Conservation (phyloP, 1,284 basidiomycete species). For the Trametes sp. region DNA sequence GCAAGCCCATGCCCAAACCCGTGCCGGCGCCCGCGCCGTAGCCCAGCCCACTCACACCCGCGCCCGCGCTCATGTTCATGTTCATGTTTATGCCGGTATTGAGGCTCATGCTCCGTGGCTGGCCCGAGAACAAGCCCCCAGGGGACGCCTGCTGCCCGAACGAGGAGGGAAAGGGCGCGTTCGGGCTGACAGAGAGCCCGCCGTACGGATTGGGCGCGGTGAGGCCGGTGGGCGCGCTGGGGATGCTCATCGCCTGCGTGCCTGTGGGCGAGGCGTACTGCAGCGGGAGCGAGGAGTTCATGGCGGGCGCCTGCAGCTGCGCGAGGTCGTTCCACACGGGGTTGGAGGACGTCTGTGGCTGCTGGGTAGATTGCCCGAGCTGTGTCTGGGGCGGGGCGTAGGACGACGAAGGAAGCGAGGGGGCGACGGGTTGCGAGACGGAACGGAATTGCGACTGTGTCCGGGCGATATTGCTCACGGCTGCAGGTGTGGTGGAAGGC, state of each 20-base stretch:
- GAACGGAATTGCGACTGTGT: slow-evolving; percentile 31
- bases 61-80: too few species aligned
- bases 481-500: slow-evolving; percentile 1
- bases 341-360: slow-evolving; percentile 36
- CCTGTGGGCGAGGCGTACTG: slow-evolving; percentile 51
- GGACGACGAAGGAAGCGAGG: slow-evolving; percentile 38
- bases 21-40: slow-evolving; percentile 20
- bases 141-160: slow-evolving; percentile 29
- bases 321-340: slow-evolving; percentile 62
- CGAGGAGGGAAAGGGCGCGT: slow-evolving; percentile 38
- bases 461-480: neutral
- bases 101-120: slow-evolving; percentile 39
- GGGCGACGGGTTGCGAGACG: slow-evolving; percentile 30
- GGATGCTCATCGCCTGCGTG: slow-evolving; percentile 31
- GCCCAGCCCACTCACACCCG: neutral
- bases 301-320: slow-evolving; percentile 53
- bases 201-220: slow-evolving; percentile 36
- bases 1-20: slow-evolving; percentile 16
- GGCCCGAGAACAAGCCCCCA: slow-evolving; percentile 27
- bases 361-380: slow-evolving; percentile 20
- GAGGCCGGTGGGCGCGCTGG: slow-evolving; percentile 30
- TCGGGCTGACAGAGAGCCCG: slow-evolving; percentile 35
- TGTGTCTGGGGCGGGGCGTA: slow-evolving; percentile 24
- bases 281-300: slow-evolving; percentile 60
- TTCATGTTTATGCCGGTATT: slow-evolving; percentile 28